Evolutionary conservation across 495 filamentous ascomycete genomes (phyloP).

Genomic region (Hypoxylon perforatum): DNA sequence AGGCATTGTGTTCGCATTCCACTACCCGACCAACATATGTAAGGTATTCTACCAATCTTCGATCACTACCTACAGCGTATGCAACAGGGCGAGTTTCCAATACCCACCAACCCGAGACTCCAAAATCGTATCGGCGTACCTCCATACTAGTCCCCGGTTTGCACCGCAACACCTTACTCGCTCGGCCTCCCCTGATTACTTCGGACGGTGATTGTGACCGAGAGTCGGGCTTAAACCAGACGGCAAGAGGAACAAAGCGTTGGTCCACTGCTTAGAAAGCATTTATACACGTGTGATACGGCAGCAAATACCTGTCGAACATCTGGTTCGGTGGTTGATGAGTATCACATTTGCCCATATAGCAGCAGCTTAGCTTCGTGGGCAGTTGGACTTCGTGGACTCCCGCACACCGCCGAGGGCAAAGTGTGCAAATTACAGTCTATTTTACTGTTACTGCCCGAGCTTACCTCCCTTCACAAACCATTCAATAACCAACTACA

Average conservation of each 20-base stretch:
- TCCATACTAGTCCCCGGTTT: conserved; percentile 11
- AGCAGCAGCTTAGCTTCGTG: background rate
- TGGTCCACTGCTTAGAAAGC: background rate
- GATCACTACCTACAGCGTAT: background rate
- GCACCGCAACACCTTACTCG: conserved; percentile 17
- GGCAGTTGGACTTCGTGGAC: background rate
- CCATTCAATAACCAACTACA: conserved; percentile 13
- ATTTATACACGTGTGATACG: conserved; percentile 6
- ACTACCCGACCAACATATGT: too few species aligned
- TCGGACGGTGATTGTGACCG: background rate
- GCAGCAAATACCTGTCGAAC: conserved; percentile 12
- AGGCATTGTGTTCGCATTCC: too few species aligned
- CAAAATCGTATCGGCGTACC: background rate
- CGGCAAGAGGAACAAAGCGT: background rate
- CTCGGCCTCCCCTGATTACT: background rate
- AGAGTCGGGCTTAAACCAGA: conserved; percentile 11
- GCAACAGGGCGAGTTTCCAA: too few species aligned
- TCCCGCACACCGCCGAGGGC: conserved; percentile 27
- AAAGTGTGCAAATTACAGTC: conserved; percentile 21
- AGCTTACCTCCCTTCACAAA: conserved; percentile 9
- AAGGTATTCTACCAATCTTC: background rate
- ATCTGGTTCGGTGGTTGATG: conserved; percentile 19
- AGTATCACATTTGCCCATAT: conserved; percentile 11
- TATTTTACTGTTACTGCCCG: conserved; percentile 23
- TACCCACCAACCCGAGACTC: background rate